A percentile compares a stretch with the other conserved stretches of the same genome.
Conservation (phyloP, 305 asterid genomes). For the Solanum aculeatissimum region DNA sequence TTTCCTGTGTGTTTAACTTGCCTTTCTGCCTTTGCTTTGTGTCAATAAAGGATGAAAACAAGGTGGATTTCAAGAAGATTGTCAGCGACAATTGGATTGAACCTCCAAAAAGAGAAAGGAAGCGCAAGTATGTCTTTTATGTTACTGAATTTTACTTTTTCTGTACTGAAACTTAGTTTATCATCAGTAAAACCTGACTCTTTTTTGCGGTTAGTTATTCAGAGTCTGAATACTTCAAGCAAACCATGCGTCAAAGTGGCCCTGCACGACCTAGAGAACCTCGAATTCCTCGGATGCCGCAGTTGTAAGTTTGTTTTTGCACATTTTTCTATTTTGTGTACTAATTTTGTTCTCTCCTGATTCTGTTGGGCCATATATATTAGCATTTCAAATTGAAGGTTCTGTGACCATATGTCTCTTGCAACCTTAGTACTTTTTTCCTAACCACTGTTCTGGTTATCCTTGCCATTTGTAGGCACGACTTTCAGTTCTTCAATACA, state of each 20-base stretch:
- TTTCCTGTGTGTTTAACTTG: not conserved
- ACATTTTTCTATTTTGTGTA: not conserved
- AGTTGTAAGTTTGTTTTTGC: constrained; percentile 42
- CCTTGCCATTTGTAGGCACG: constrained; percentile 53
- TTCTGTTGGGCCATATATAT: not conserved
- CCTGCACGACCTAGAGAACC: constrained; percentile 95
- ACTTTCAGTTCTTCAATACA: constrained; percentile 97
- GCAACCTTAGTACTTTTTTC: not conserved
- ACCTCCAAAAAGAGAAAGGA: constrained; percentile 90
- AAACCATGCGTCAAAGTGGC: constrained; percentile 98
- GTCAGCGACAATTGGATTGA: constrained; percentile 91
- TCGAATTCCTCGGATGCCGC: constrained; percentile 99
- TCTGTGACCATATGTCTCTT: not conserved
- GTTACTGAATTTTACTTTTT: not conserved
- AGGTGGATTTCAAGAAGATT: constrained; percentile 92
- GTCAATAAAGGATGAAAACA: constrained; percentile 62
- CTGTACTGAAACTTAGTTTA: not conserved
- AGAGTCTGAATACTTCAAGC: constrained; percentile 96
- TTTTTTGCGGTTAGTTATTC: constrained; percentile 51
- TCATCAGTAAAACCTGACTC: not conserved
- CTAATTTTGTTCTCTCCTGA: not conserved
- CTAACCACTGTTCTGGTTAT: constrained; percentile 2
- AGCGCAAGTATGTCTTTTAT: constrained; percentile 75
- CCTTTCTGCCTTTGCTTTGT: not conserved
- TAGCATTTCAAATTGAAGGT: not conserved